phyloP scores from a whole-genome alignment of 2,329 filamentous ascomycete genomes.

The Fusarium secorum region DNA sequence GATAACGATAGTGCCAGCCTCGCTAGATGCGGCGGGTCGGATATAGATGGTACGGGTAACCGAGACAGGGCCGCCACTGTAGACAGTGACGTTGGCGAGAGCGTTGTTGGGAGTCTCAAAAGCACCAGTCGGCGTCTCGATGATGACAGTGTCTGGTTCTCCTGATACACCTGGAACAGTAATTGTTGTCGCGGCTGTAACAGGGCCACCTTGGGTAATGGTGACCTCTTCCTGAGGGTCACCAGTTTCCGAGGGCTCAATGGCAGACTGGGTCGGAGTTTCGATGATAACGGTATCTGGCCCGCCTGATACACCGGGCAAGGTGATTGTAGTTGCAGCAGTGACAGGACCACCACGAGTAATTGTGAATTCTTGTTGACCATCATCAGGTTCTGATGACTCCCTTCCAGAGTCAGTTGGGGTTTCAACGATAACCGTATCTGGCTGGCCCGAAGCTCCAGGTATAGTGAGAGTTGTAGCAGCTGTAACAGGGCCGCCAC shows the following conservation, averaged over 20 bases:
- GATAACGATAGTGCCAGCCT: constrained; percentile 11
- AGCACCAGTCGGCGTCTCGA: neutral
- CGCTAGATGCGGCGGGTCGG: neutral
- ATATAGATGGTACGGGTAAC: neutral
- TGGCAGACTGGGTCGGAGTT: neutral
- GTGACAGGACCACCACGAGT: neutral
- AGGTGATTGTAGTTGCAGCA: neutral
- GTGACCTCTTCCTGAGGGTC: neutral
- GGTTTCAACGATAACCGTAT: neutral
- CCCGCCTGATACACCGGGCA: neutral
- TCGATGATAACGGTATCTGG: neutral
- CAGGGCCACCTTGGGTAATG: neutral
- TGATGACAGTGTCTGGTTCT: neutral
- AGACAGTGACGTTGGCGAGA: constrained; percentile 1
- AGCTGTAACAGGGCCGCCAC: neutral
- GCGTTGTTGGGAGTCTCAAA: neutral
- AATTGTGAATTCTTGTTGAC: fast-evolving
- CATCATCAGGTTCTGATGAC: neutral
- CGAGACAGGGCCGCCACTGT: neutral
- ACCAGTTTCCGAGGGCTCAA: neutral
- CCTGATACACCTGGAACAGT: neutral
- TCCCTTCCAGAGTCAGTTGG: neutral
- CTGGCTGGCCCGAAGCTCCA: neutral
- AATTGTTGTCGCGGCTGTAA: neutral
- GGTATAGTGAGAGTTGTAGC: neutral